Evolutionary conservation across 371 early-diverging fungal genomes (phyloP).

Genomic region (Syncephalastrum racemosum): DNA sequence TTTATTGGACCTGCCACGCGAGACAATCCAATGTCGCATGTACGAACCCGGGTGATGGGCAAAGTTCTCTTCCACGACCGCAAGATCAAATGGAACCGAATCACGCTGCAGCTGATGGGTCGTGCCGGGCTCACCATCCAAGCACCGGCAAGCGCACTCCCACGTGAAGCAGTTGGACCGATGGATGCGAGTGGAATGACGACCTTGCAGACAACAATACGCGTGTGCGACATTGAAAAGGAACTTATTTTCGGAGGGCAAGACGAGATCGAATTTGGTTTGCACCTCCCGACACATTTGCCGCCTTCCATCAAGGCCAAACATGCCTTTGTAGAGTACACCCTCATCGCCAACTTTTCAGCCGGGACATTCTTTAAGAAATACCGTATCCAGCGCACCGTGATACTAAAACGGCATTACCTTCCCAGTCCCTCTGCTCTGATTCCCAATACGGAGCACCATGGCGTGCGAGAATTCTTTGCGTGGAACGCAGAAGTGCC

Average conservation of each 20-base stretch:
- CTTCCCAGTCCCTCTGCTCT: slow-evolving; percentile 42
- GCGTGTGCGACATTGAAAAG: slow-evolving; percentile 46
- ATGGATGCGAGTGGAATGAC: slow-evolving; percentile 18
- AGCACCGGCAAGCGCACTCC: slow-evolving; percentile 18
- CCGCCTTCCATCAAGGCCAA: slow-evolving; percentile 35
- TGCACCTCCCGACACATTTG: slow-evolving; percentile 43
- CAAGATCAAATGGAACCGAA: slow-evolving; percentile 51
- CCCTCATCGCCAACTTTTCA: slow-evolving; percentile 43
- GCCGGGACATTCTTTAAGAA: slow-evolving; percentile 51
- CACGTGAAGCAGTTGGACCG: slow-evolving; percentile 8
- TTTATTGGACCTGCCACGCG: slow-evolving; percentile 47
- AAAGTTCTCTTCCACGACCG: slow-evolving; percentile 38
- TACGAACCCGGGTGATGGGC: slow-evolving; percentile 42
- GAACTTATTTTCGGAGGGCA: slow-evolving; percentile 49
- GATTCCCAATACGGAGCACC: slow-evolving; percentile 40
- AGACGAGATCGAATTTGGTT: slow-evolving; percentile 40
- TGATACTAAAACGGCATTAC: slow-evolving; percentile 40
- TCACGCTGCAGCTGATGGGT: slow-evolving; percentile 42
- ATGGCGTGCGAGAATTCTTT: slow-evolving; percentile 47
- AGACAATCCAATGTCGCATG: slow-evolving; percentile 45
- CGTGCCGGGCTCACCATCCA: slow-evolving; percentile 42
- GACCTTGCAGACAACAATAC: slow-evolving; percentile 31
- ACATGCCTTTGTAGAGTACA: slow-evolving; percentile 45
- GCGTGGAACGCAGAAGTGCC: slow-evolving; percentile 48
- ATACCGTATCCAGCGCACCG: slow-evolving; percentile 37